These are phyloP conservation scores for Pharus latifolius DNA, from an alignment of 176 grass and related monocot genomes.

Conservation along the genomic window DNA sequence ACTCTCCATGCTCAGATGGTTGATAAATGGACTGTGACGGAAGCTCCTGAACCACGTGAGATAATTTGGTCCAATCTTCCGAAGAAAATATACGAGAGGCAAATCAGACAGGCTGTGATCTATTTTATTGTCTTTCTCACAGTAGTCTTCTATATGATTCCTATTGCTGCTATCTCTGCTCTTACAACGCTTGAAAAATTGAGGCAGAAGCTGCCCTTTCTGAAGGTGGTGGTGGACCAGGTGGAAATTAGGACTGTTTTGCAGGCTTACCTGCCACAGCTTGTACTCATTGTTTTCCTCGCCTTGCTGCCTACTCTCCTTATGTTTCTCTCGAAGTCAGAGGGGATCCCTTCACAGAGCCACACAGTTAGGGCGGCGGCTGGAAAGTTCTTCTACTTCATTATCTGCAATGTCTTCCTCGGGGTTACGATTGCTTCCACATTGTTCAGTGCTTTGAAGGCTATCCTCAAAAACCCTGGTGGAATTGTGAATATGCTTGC, in stretches of 20 bases:
- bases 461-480: constrained; percentile 12
- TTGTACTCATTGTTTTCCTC: constrained; percentile 76
- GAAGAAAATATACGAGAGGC: constrained; percentile 47
- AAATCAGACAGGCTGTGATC: constrained; percentile 46
- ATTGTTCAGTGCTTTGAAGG: constrained; percentile 32
- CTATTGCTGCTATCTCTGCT: constrained; percentile 60
- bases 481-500: constrained; percentile 30
- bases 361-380: constrained; percentile 56
- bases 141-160: constrained; percentile 65
- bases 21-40: constrained; percentile 69
- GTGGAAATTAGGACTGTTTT: constrained; percentile 46
- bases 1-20: constrained; percentile 69
- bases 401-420: constrained; percentile 91
- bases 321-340: constrained; percentile 69
- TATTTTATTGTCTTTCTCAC: constrained; percentile 68
- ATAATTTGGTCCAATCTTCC: constrained; percentile 71
- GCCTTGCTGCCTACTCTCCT: constrained; percentile 70
- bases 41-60: constrained; percentile 74
- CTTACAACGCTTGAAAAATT: constrained; percentile 71
- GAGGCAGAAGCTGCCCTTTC: constrained; percentile 53
- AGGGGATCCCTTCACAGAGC: constrained; percentile 59
- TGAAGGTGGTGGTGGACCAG: constrained; percentile 61
- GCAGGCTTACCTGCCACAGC: constrained; percentile 80
- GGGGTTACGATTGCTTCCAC: constrained; percentile 31
- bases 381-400: constrained; percentile 94